Percentiles rank a stretch among this genome's conserved stretches.
Conservation (phyloP, 352 stramenopile species). For the Globisporangium paddicum region DNA sequence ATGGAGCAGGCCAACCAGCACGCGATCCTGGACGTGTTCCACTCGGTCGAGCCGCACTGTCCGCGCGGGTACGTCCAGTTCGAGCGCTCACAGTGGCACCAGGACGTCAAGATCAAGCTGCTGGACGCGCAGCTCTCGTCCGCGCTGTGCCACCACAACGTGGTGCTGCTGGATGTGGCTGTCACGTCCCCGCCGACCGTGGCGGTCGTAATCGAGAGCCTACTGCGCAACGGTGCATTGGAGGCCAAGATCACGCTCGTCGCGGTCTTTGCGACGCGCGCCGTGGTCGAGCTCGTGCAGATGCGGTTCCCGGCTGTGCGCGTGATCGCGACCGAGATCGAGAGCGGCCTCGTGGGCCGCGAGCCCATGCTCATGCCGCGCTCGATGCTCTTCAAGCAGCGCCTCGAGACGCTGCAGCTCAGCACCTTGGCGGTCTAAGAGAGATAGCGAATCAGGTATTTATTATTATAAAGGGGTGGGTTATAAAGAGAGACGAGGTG, state of each 20-base stretch:
- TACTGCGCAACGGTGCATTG: conserved; percentile 12
- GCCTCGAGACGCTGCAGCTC: conserved; percentile 10
- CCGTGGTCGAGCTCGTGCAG: conserved; percentile 10
- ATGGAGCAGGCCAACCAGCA: conserved; percentile 11
- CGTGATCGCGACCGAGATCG: conserved; percentile 13
- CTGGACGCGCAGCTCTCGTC: conserved; percentile 13
- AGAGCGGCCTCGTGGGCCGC: neutral
- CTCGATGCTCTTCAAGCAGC: conserved; percentile 14
- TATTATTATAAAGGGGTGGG: too few species aligned
- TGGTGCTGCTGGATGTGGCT: conserved; percentile 10
- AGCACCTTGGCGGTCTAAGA: neutral
- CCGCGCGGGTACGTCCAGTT: conserved; percentile 20
- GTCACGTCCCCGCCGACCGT: conserved; percentile 11
- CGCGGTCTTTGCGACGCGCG: conserved; percentile 11
- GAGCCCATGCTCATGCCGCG: neutral
- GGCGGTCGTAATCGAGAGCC: conserved; percentile 10
- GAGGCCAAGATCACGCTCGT: conserved; percentile 12
- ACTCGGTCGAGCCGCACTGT: conserved; percentile 22
- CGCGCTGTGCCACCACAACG: conserved; percentile 12
- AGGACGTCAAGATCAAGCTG: conserved; percentile 16
- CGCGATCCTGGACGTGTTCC: conserved; percentile 23
- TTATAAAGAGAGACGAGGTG: too few species aligned
- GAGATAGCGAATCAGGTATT: too few species aligned
- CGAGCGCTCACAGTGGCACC: conserved; percentile 14
- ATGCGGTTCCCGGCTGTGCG: conserved; percentile 5